Conservation (phyloP, 1,284 basidiomycete species). For the Sanghuangporus weigelae region DNA sequence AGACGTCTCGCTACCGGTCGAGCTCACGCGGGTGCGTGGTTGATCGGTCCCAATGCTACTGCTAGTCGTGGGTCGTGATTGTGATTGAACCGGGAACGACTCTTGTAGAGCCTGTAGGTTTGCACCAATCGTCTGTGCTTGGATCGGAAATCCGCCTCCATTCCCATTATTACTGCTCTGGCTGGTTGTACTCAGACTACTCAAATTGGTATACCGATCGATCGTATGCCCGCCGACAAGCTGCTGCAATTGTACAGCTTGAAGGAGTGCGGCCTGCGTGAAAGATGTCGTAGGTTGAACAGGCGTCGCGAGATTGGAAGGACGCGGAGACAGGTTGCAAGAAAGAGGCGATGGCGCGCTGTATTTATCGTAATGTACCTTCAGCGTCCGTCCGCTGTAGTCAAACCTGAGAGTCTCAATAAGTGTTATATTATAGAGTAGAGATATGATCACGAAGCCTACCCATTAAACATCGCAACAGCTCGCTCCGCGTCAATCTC, state of each 20-base stretch:
- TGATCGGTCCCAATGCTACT: neutral
- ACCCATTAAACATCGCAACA: slow-evolving; percentile 85
- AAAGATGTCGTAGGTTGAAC: slow-evolving; percentile 4
- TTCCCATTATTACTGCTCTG: neutral
- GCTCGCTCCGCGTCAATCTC: slow-evolving; percentile 86
- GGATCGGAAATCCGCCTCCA: neutral
- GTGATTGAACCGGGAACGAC: neutral
- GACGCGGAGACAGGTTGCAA: neutral
- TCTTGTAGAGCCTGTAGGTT: neutral
- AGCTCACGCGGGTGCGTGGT: neutral
- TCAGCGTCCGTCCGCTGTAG: slow-evolving; percentile 78
- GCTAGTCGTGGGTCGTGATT: neutral
- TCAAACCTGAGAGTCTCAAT: slow-evolving; percentile 55
- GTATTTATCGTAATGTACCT: slow-evolving; percentile 85
- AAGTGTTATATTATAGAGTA: neutral
- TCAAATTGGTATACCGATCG: slow-evolving; percentile 1
- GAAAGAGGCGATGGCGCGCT: slow-evolving; percentile 28
- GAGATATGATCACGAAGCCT: slow-evolving; percentile 25
- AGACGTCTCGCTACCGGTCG: neutral
- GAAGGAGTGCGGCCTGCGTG: slow-evolving; percentile 2
- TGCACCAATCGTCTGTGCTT: neutral
- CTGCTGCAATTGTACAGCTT: slow-evolving; percentile 12
- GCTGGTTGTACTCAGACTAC: neutral
- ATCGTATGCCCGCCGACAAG: slow-evolving; percentile 4
- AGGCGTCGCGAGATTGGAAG: slow-evolving; percentile 9